These are phyloP conservation scores for Ceratobasidium theobromae DNA, from an alignment of 1,284 basidiomycete species.

Conservation along the genomic window DNA sequence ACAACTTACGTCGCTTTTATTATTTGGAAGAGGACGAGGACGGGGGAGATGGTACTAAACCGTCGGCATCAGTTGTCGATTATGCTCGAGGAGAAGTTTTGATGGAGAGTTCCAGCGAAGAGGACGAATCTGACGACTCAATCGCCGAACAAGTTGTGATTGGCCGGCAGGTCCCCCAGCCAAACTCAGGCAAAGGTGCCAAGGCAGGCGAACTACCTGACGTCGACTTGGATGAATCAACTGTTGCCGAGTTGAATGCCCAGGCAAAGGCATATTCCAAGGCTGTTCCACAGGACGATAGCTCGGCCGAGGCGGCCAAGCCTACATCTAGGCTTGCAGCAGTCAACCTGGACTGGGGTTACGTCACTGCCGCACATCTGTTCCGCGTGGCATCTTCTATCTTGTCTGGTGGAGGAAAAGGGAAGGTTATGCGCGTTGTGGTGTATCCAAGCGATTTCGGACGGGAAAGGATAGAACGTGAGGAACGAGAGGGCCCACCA, in stretches of 20 bases:
- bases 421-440: conserved; percentile 64
- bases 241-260: conserved; percentile 69
- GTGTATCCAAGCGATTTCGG: conserved; percentile 96
- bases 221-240: conserved; percentile 77
- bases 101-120: conserved; percentile 78
- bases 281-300: conserved; percentile 41
- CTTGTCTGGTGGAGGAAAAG: conserved; percentile 2
- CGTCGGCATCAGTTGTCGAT: conserved; percentile 51
- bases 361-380: conserved; percentile 86
- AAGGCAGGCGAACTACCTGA: conserved; percentile 53
- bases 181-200: conserved; percentile 36
- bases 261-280: conserved; percentile 64
- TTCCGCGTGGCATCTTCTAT: conserved; percentile 93
- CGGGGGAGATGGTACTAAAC: conserved; percentile 38
- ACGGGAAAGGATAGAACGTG: conserved; percentile 80
- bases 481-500: conserved; percentile 82
- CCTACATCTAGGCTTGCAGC: conserved; percentile 80
- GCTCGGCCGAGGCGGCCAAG: conserved; percentile 43
- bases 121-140: conserved; percentile 45
- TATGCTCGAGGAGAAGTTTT: conserved; percentile 88
- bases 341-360: conserved; percentile 99
- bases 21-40: conserved; percentile 55
- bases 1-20: conserved; percentile 83
- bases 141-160: conserved; percentile 38
- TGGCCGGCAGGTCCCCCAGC: conserved; percentile 33